Evolutionary conservation across 352 stramenopile species (phyloP).

Genomic region (Phytopythium litorale): DNA sequence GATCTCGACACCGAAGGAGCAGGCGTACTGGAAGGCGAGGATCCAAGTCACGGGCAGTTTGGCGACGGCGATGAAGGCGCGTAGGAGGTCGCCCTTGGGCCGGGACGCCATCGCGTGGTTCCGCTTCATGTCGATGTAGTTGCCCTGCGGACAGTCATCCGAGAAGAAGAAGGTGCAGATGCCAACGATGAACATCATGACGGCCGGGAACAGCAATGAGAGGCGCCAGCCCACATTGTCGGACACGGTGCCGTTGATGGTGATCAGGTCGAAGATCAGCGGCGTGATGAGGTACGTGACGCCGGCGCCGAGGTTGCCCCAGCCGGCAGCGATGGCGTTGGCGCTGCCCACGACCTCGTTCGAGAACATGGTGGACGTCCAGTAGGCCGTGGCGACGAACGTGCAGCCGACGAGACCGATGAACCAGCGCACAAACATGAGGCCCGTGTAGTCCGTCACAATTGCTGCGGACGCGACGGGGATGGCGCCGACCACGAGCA

Average conservation of each 20-base stretch:
- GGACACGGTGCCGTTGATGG: conserved; percentile 26
- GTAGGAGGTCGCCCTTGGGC: conserved; percentile 18
- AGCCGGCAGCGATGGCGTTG: conserved; percentile 88
- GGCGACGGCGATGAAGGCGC: conserved; percentile 30
- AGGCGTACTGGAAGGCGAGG: conserved; percentile 89
- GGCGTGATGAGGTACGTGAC: conserved; percentile 83
- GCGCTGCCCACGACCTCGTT: conserved; percentile 86
- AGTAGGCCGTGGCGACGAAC: conserved; percentile 90
- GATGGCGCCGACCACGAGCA: conserved; percentile 76
- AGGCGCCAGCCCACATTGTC: conserved; percentile 82
- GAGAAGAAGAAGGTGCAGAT: conserved; percentile 69
- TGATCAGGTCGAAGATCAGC: conserved; percentile 83
- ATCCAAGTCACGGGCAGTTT: conserved; percentile 77
- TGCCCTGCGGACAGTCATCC: conserved; percentile 92
- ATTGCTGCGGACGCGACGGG: conserved; percentile 76
- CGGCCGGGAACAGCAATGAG: conserved; percentile 79
- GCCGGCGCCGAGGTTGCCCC: conserved; percentile 91
- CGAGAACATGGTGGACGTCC: conserved; percentile 88
- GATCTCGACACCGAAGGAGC: conserved; percentile 92
- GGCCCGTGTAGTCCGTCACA: conserved; percentile 54
- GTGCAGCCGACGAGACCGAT: conserved; percentile 90
- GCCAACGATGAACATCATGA: conserved; percentile 69
- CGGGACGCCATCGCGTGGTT: conserved; percentile 36
- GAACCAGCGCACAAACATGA: conserved; percentile 86
- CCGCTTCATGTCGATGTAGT: conserved; percentile 51